These are phyloP conservation scores for Clitocybe nebularis DNA, from an alignment of 1,284 basidiomycete species.

Conservation along the genomic window DNA sequence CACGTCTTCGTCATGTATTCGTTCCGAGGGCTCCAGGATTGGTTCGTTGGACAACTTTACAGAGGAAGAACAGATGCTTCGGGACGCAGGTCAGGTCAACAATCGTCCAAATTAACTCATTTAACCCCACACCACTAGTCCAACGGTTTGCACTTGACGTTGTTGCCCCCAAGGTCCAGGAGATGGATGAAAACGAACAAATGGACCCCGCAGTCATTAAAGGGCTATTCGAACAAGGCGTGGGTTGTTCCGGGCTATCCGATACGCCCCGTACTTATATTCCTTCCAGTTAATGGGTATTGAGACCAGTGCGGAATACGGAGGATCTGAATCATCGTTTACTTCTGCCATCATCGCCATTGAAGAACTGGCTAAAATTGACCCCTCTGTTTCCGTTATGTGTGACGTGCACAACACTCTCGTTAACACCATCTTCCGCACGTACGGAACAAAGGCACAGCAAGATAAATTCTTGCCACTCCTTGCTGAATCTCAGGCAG, in stretches of 20 bases:
- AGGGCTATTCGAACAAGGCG: constrained; percentile 93
- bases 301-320: constrained; percentile 82
- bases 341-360: constrained; percentile 95
- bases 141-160: constrained; percentile 87
- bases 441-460: constrained; percentile 82
- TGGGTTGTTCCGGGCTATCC: constrained; percentile 36
- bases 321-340: constrained; percentile 90
- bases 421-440: constrained; percentile 92
- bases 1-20: constrained; percentile 34
- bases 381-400: constrained; percentile 94
- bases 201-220: constrained; percentile 92
- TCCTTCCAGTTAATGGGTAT: constrained; percentile 89
- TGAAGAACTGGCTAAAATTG: constrained; percentile 94
- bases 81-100: constrained; percentile 76
- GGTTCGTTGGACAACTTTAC: constrained; percentile 79
- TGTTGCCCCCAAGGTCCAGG: constrained; percentile 85
- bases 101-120: too few relatives aligned
- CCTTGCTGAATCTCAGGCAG: constrained; percentile 75
- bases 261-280: background rate
- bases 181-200: constrained; percentile 97
- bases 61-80: constrained; percentile 89
- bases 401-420: constrained; percentile 99
- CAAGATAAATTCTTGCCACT: constrained; percentile 88
- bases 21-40: constrained; percentile 29
- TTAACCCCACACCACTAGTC: constrained; percentile 62